A percentile compares a stretch with the other conserved stretches of the same genome.
Evolutionary conservation across 148 eudicot genomes (phyloP).

Genomic region (Dianthus caryophyllus): DNA sequence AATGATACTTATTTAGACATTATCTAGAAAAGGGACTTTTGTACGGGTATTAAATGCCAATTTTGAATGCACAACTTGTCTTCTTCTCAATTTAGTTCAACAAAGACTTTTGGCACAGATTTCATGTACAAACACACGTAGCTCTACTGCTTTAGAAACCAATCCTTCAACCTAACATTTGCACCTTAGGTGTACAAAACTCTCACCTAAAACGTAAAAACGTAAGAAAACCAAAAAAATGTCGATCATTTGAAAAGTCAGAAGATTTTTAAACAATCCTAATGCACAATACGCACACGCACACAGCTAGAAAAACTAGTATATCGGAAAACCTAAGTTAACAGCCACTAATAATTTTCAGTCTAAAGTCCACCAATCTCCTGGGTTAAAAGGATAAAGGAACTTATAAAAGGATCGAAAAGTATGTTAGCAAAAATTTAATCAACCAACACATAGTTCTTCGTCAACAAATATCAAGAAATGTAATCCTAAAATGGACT

Average conservation of each 20-base stretch:
- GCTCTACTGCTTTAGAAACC: neutral
- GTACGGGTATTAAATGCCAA: neutral
- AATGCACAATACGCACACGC: too few species aligned
- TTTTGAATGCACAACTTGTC: neutral
- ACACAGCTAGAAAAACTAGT: neutral
- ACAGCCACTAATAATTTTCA: neutral
- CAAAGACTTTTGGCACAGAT: neutral
- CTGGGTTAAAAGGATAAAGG: neutral
- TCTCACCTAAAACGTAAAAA: too few species aligned
- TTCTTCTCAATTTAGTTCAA: neutral
- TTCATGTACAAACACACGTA: neutral
- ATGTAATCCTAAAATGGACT: neutral
- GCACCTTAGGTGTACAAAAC: neutral
- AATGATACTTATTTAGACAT: neutral
- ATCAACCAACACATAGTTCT: neutral
- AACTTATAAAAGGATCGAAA: neutral
- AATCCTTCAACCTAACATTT: neutral
- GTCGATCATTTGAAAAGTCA: neutral
- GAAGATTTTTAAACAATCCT: neutral
- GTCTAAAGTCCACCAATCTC: neutral
- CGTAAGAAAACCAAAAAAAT: too few species aligned
- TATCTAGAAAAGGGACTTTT: neutral
- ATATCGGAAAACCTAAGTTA: neutral
- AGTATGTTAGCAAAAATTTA: neutral
- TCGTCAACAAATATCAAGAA: neutral